A percentile compares a stretch with the other conserved stretches of the same genome.
Conservation (phyloP, 768 basidiomycete genomes). For the Rhodotorula kratochvilovae region DNA sequence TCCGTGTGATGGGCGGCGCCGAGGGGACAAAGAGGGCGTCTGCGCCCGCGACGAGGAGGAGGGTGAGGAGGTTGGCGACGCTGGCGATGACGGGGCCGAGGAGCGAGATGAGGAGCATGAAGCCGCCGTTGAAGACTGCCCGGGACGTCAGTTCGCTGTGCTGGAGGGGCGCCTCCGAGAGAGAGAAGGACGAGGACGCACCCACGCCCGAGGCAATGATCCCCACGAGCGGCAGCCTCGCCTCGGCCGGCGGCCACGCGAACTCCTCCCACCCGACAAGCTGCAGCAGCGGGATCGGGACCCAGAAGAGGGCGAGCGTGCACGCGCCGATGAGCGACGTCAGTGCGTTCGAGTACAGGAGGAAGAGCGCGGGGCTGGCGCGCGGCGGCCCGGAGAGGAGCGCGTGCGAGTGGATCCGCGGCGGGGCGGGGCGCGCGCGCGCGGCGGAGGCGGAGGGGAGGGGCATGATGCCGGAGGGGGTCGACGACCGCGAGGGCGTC, state of each 20-base stretch:
- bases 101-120: constrained; percentile 35
- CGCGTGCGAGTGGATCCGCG: neutral
- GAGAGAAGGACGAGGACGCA: neutral
- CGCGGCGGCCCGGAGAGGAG: constrained; percentile 33
- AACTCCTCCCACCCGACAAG: constrained; percentile 63
- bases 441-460: neutral
- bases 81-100: constrained; percentile 50
- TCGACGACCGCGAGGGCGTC: constrained; percentile 40
- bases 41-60: constrained; percentile 75
- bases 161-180: too few relatives aligned
- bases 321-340: constrained; percentile 73
- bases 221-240: constrained; percentile 58
- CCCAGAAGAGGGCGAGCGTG: constrained; percentile 70
- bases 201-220: constrained; percentile 62
- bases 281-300: constrained; percentile 71
- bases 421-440: neutral
- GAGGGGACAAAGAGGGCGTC: constrained; percentile 64
- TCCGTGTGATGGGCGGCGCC: constrained; percentile 59
- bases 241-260: constrained; percentile 56
- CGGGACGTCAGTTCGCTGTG: constrained; percentile 44
- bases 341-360: constrained; percentile 74
- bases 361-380: constrained; percentile 68
- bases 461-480: constrained; percentile 11
- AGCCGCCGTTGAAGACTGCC: constrained; percentile 53
- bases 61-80: constrained; percentile 89